A percentile compares a stretch with the other conserved stretches of the same genome.
Conservation (phyloP, 2,329 filamentous ascomycete genomes). For the Plectosphaerella plurivora region DNA sequence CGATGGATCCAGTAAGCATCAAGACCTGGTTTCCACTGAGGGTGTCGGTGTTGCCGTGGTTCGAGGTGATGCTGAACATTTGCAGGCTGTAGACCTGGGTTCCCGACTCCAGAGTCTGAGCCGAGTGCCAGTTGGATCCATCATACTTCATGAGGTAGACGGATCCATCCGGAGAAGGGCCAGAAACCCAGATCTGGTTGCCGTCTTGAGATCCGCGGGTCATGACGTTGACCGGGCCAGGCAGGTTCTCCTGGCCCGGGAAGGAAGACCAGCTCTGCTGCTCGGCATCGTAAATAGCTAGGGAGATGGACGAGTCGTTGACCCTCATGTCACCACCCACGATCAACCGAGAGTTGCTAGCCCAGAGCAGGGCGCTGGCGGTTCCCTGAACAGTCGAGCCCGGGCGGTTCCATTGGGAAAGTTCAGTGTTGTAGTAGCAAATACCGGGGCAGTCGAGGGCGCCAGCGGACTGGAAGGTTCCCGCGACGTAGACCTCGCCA, state of each 20-base stretch:
- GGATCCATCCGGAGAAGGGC: slow-evolving; percentile 57
- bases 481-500: slow-evolving; percentile 78
- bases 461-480: slow-evolving; percentile 78
- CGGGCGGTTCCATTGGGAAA: slow-evolving; percentile 74
- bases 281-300: slow-evolving; percentile 71
- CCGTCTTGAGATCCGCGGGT: slow-evolving; percentile 68
- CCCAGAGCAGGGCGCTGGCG: slow-evolving; percentile 73
- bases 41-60: slow-evolving; percentile 61
- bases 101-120: slow-evolving; percentile 57
- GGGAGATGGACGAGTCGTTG: slow-evolving; percentile 54
- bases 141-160: slow-evolving; percentile 81
- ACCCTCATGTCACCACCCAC: slow-evolving; percentile 73
- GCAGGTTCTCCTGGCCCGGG: slow-evolving; percentile 59
- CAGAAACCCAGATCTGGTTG: slow-evolving; percentile 77
- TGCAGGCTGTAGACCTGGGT: slow-evolving; percentile 77
- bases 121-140: slow-evolving; percentile 63
- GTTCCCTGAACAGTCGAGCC: slow-evolving; percentile 67
- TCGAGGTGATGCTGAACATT: slow-evolving; percentile 65
- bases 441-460: slow-evolving; percentile 77
- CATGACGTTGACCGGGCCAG: slow-evolving; percentile 75
- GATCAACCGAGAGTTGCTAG: slow-evolving; percentile 64
- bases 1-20: slow-evolving; percentile 79
- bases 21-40: slow-evolving; percentile 67
- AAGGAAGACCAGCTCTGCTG: slow-evolving; percentile 62
- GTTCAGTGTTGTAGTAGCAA: slow-evolving; percentile 70